Evolutionary conservation across 495 filamentous ascomycete species (phyloP).

Genomic region (Tetracladium setigerum): DNA sequence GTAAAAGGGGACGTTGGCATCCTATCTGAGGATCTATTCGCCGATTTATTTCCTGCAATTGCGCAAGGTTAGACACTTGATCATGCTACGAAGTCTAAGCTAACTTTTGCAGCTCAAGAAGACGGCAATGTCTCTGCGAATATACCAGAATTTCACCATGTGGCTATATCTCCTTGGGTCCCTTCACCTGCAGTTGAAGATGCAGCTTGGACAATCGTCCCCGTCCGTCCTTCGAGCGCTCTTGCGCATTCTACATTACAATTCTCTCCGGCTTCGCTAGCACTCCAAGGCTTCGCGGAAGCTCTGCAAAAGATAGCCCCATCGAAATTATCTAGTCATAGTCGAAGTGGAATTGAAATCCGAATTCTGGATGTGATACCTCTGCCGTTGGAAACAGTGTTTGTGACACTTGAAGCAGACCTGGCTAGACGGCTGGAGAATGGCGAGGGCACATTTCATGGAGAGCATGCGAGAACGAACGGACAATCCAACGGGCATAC

Average conservation of each 20-base stretch:
- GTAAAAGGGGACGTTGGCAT: slow-evolving; percentile 83
- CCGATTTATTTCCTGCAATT: slow-evolving; percentile 66
- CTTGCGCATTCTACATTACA: slow-evolving; percentile 68
- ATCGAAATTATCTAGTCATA: slow-evolving; percentile 55
- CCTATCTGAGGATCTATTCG: slow-evolving; percentile 77
- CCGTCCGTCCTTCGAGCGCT: slow-evolving; percentile 54
- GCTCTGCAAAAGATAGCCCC: slow-evolving; percentile 50
- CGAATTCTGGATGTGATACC: slow-evolving; percentile 73
- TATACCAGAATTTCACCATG: slow-evolving; percentile 35
- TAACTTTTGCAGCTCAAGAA: slow-evolving; percentile 19
- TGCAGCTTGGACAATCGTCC: slow-evolving; percentile 75
- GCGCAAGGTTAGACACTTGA: slow-evolving; percentile 24
- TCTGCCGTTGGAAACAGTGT: slow-evolving; percentile 72
- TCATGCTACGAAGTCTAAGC: not conserved
- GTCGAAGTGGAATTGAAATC: slow-evolving; percentile 64
- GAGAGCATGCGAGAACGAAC: slow-evolving; percentile 29
- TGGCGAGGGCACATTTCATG: slow-evolving; percentile 49
- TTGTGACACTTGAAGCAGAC: slow-evolving; percentile 76
- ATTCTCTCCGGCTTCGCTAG: slow-evolving; percentile 73
- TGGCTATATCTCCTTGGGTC: slow-evolving; percentile 77
- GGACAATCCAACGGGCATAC: slow-evolving; percentile 11
- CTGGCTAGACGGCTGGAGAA: slow-evolving; percentile 48
- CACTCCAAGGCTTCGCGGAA: slow-evolving; percentile 67
- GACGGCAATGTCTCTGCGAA: slow-evolving; percentile 23
- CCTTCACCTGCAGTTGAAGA: slow-evolving; percentile 57